Conservation (phyloP, 2,329 filamentous ascomycete genomes). For the Lecanicillium sp. region DNA sequence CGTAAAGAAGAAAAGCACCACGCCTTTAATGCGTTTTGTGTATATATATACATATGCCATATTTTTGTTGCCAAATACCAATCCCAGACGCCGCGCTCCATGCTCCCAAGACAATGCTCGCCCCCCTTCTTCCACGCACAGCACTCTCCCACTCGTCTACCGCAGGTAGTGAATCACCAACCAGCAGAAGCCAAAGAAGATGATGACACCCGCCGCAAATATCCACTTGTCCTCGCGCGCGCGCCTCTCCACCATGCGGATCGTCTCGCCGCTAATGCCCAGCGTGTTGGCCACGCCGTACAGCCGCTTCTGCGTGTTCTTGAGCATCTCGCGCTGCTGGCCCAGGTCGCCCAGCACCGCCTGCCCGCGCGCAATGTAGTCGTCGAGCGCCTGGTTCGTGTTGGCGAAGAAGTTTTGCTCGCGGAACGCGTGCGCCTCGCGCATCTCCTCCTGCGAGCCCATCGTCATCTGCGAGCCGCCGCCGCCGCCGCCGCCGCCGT, state of each 20-base stretch:
- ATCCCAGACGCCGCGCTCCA: conserved; percentile 15
- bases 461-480: conserved; percentile 29
- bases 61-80: neutral
- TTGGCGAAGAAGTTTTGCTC: conserved; percentile 83
- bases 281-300: conserved; percentile 93
- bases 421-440: conserved; percentile 77
- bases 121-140: neutral
- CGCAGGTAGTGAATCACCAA: conserved; percentile 79
- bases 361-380: conserved; percentile 86
- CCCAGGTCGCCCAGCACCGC: conserved; percentile 85
- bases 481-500: conserved; percentile 26
- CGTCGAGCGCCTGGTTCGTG: conserved; percentile 81
- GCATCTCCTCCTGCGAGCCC: conserved; percentile 56
- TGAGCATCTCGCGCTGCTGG: conserved; percentile 88
- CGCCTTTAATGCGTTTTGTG: neutral
- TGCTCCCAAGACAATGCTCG: neutral
- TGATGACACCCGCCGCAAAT: conserved; percentile 76
- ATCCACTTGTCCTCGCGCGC: conserved; percentile 98
- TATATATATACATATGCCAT: conserved; percentile 7
- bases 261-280: conserved; percentile 90
- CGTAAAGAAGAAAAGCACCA: neutral
- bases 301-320: conserved; percentile 83
- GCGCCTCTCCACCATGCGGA: conserved; percentile 88
- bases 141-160: conserved; percentile 30
- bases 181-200: conserved; percentile 92